Evolutionary conservation across 164 flowering plant genomes (phyloP), one percentile per base, ranked within the genome.

Genomic region (Nelumbo lutea): DNA sequence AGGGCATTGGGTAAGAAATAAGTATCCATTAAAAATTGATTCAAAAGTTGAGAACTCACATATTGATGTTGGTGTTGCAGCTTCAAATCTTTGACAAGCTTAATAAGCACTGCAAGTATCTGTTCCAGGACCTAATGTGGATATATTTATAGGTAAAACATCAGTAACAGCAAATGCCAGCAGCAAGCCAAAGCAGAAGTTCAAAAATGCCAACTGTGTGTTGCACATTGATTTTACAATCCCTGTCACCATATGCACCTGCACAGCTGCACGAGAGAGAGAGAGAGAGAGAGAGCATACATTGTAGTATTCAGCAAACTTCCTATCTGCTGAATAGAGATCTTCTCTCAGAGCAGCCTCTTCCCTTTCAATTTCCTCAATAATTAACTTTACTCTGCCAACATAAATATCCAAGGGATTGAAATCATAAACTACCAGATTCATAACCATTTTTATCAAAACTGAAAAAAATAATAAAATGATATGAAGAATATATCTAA

Each of bases 11-110:
- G 40, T 4, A 64, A 2, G 27, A 41, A 57, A 41, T 67, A 67
- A 44, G 43, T 44, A 53, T 39, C 45, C 68, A 59, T 39, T 40
- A 67, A 44, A 40, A 40, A 53, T 39, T 45, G 65, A 59, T 39
- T 40, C n/a, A 40, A 69, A 41, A 71, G 60, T 40, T 62, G 47
- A 46, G 73, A 42, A 56, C 91, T 86, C 74, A 95, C 98, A 86
- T 92, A 90, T 81, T 88, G 83, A 77, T 95, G 97, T 77, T 95
- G 98, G 78, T 87, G 96, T 72, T 90, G 89, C 76, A 95, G 81
- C 82, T 95, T 95, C 84, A 95, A 81, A 81, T 95, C 97, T 79
- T 89, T 95, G 68, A 95, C 97, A 82, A 95, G 98, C 84, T 89
- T 90, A 39, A 92, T 88, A 67, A 95, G 98, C 77, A 95, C 93